Evolutionary conservation across 768 basidiomycete species (phyloP).

Genomic region (Psilocybe subaeruginosa): DNA sequence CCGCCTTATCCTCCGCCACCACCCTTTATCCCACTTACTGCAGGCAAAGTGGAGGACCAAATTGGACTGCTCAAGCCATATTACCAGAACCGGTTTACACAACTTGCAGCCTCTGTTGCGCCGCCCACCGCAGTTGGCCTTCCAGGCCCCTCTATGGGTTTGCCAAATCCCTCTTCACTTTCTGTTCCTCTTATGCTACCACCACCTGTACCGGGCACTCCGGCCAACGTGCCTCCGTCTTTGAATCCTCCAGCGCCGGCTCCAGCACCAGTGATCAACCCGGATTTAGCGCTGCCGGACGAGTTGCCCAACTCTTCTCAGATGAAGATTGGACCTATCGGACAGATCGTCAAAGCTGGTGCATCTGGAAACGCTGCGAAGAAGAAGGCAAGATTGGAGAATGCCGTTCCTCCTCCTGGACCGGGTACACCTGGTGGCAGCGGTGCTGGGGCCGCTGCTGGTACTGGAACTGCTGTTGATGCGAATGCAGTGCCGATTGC

Average conservation of each 20-base stretch:
- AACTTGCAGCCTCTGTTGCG: conserved; percentile 35
- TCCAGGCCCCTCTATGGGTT: background rate
- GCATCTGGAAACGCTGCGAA: conserved; percentile 51
- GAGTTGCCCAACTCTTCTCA: conserved; percentile 62
- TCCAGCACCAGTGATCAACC: conserved; percentile 11
- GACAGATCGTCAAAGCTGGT: conserved; percentile 66
- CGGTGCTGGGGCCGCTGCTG: background rate
- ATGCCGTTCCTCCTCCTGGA: conserved; percentile 17
- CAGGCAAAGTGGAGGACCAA: conserved; percentile 69
- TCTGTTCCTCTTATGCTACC: conserved; percentile 23
- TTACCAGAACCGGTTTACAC: conserved; percentile 62
- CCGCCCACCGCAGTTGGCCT: conserved; percentile 19
- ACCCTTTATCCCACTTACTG: conserved; percentile 73
- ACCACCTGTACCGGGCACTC: conserved; percentile 17
- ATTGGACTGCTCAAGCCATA: conserved; percentile 84
- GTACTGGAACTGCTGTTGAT: background rate
- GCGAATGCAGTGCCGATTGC: background rate
- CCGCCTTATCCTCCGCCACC: conserved; percentile 87
- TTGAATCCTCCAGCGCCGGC: conserved; percentile 16
- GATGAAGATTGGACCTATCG: conserved; percentile 77
- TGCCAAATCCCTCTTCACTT: conserved; percentile 6
- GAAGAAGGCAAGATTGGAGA: conserved; percentile 51
- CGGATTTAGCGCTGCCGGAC: conserved; percentile 56
- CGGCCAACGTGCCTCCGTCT: conserved; percentile 18
- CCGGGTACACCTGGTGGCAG: conserved; percentile 24